These are phyloP conservation scores for Monosporascus sp. DNA, from an alignment of 2,329 filamentous ascomycete species.

Conservation along the genomic window DNA sequence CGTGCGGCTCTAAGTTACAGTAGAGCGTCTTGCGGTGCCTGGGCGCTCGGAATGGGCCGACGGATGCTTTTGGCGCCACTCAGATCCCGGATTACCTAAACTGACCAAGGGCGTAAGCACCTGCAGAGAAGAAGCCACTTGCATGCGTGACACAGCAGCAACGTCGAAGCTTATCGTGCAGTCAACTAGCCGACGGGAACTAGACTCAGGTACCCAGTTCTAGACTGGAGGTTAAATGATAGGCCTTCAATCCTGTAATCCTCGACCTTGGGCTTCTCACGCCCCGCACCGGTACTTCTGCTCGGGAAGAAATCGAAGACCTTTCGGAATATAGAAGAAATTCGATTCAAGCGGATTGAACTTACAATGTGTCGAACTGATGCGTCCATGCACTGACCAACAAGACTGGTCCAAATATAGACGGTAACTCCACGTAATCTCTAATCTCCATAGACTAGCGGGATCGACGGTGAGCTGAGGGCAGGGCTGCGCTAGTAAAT, in stretches of 20 bases:
- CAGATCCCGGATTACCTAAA: not conserved
- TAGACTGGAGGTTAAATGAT: not conserved
- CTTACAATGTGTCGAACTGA: no score
- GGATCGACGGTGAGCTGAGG: not conserved
- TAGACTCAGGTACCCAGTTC: not conserved
- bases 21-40: not conserved
- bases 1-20: no score
- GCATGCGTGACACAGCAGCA: no score
- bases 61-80: not conserved
- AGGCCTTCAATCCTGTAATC: not conserved
- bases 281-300: not conserved
- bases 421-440: not conserved
- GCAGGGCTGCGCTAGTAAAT: not conserved
- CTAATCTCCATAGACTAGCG: not conserved
- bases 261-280: not conserved
- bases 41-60: not conserved
- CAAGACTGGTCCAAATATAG: no score
- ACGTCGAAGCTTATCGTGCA: no score
- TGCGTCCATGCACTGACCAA: no score
- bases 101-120: no score
- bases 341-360: no score
- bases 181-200: not conserved
- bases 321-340: no score
- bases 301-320: not conserved
- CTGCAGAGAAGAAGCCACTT: no score